These are phyloP conservation scores for Biscogniauxia mediterranea DNA, from an alignment of 2,329 filamentous ascomycete species.

Conservation along the genomic window DNA sequence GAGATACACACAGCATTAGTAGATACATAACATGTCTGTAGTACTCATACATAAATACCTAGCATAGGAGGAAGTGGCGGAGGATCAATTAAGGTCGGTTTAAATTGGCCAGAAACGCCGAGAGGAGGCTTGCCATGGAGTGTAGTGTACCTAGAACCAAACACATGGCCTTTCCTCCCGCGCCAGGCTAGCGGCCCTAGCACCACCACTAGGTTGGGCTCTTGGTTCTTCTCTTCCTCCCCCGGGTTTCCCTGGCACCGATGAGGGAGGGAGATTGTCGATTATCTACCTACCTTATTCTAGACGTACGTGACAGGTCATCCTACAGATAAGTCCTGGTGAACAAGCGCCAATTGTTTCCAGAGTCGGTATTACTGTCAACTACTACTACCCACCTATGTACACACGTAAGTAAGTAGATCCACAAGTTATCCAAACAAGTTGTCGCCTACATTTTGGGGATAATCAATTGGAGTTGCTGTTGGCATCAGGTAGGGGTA, in stretches of 20 bases:
- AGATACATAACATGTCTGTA: too few species aligned
- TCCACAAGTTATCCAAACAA: neutral
- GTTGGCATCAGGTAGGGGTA: neutral
- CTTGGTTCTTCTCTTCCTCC: neutral
- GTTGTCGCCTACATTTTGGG: neutral
- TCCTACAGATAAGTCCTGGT: neutral
- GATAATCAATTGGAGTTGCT: neutral
- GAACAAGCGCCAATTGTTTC: neutral
- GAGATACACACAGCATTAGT: too few species aligned
- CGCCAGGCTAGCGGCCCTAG: neutral
- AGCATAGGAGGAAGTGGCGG: neutral
- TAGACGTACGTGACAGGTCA: neutral
- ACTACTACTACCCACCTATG: neutral
- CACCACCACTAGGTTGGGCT: neutral
- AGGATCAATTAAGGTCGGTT: neutral
- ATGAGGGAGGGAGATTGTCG: too few species aligned
- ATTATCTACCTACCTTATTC: neutral
- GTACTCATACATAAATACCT: slow-evolving; percentile 5
- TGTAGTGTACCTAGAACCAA: neutral
- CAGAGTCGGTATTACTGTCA: neutral
- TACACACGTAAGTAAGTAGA: neutral
- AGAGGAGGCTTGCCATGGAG: neutral
- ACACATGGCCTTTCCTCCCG: neutral
- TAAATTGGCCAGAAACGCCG: neutral
- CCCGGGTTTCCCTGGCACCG: neutral